Conservation (phyloP, 768 basidiomycete genomes). For the Boletus barrowsii region DNA sequence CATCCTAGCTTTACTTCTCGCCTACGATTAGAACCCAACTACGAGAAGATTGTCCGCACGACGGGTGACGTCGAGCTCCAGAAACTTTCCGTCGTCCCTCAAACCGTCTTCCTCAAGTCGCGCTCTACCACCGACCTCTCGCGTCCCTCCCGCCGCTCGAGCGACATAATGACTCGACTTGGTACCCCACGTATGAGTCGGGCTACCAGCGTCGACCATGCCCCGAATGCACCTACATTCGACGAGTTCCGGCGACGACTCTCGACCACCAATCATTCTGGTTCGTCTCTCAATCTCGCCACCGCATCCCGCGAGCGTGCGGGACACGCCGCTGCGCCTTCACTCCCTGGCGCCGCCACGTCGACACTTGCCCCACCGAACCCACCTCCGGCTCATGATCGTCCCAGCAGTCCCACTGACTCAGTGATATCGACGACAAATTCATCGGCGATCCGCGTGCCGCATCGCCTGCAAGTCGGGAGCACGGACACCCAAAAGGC, state of each 20-base stretch:
- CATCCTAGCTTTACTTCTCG: slow-evolving; percentile 62
- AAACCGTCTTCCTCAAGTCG: slow-evolving; percentile 81
- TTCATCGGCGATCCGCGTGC: slow-evolving; percentile 54
- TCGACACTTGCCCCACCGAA: slow-evolving; percentile 25
- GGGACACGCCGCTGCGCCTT: slow-evolving; percentile 25
- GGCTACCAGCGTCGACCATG: slow-evolving; percentile 46
- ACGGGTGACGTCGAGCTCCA: slow-evolving; percentile 74
- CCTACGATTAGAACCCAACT: slow-evolving; percentile 57
- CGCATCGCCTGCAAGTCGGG: slow-evolving; percentile 66
- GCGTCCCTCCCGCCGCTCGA: slow-evolving; percentile 42
- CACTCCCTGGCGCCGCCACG: slow-evolving; percentile 4
- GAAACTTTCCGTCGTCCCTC: slow-evolving; percentile 85
- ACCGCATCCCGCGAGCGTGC: slow-evolving; percentile 43
- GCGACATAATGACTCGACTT: slow-evolving; percentile 41
- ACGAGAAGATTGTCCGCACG: slow-evolving; percentile 60
- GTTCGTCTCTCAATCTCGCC: slow-evolving; percentile 54
- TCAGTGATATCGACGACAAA: slow-evolving; percentile 73
- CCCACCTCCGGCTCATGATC: slow-evolving; percentile 35
- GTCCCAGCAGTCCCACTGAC: slow-evolving; percentile 79
- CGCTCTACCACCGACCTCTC: slow-evolving; percentile 36
- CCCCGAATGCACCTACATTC: slow-evolving; percentile 53
- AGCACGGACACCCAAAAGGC: slow-evolving; percentile 80
- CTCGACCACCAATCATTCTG: slow-evolving; percentile 71
- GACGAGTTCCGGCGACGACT: slow-evolving; percentile 77
- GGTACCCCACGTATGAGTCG: slow-evolving; percentile 52